phyloP scores from a whole-genome alignment of 2,329 filamentous ascomycete genomes.

The Paecilomyces sp. region DNA sequence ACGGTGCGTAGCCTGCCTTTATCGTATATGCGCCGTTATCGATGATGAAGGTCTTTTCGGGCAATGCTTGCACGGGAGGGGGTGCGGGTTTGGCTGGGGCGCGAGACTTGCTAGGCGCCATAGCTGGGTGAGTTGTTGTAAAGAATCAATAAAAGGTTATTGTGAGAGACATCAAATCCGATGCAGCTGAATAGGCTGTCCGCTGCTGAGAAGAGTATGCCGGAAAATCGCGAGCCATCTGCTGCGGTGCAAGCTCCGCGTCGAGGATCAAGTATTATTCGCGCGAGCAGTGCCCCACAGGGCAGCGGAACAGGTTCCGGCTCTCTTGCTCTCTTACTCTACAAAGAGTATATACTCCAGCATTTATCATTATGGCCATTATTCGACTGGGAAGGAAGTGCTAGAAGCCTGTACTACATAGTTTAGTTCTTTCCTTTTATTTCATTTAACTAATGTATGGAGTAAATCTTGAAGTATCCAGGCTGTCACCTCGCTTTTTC shows the following conservation, averaged over 20 bases:
- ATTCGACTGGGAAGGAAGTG: too few relatives aligned
- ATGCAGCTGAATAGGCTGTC: not conserved
- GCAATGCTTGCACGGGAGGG: constrained; percentile 43
- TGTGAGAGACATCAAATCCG: not conserved
- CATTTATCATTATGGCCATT: too few relatives aligned
- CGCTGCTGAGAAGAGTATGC: not conserved
- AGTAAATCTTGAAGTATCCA: too few relatives aligned
- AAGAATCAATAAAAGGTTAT: not conserved
- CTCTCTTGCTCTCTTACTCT: not conserved
- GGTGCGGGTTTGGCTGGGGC: constrained; percentile 46
- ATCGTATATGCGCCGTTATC: constrained; percentile 91
- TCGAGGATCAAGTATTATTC: not conserved
- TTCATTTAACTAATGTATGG: too few relatives aligned
- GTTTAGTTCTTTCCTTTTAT: too few relatives aligned
- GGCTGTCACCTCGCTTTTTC: too few relatives aligned
- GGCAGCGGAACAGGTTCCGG: not conserved
- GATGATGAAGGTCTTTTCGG: constrained; percentile 68
- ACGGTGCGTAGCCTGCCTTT: constrained; percentile 73
- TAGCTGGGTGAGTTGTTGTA: constrained; percentile 2
- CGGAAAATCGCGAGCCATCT: not conserved
- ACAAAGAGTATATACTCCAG: too few relatives aligned
- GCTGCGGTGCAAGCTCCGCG: not conserved
- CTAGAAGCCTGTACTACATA: too few relatives aligned
- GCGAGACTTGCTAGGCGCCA: constrained; percentile 29
- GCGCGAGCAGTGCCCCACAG: not conserved